Base-by-base conservation (phyloP, 257 asterid species). In the Fraxinus quadrangulata region DNA sequence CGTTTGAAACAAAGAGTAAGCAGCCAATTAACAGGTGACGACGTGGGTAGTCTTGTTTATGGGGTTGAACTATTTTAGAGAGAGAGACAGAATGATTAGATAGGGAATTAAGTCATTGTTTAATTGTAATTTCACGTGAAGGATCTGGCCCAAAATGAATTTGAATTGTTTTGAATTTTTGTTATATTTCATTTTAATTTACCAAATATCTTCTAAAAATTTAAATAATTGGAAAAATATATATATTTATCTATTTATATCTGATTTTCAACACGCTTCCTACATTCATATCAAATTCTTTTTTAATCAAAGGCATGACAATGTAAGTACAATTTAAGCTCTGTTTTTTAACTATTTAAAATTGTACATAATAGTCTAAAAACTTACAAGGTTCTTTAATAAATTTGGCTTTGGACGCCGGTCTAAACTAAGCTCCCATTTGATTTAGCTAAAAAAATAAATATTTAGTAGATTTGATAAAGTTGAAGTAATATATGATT, bases 1-100 rank as follows among this genome's bases (percentile, higher is more conserved):
- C 86, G 83, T 75, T 86, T 67, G 75, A 86, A 84, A 83, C 92
- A 87, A 88, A 79, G 81, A 74, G 86, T 78, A 71, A 79, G 73
- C 61, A 81, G 96, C 88, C 98, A 91, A 92, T 84, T 86, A 79
- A 85, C 81, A 81, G 92, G 88, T 88, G 90, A 85, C 84, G 86
- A 86, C 85, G 83, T 73, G 88, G 75, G 87, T 78, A 82, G 78
- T 81, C 77, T 80, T 75, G 79, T 85, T 90, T 85, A 87, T 85
- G 87, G 73, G 81, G 78, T 81, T 80, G 26, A 78, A 71, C 74
- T 85, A 19, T 78, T 82, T 49, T 33, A 70, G 17, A 33, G 54
- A 33, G 54, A 39, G 21, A 39, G 54, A 40, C 13, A 72, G 77
- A 77, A 69, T 77, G 81, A 75, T 78, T 83, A 14, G 66, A 70